Percentiles rank a stretch among this genome's conserved stretches.
These are phyloP conservation scores for Collybia mongolica DNA, from an alignment of 768 basidiomycete genomes.

Conservation along the genomic window DNA sequence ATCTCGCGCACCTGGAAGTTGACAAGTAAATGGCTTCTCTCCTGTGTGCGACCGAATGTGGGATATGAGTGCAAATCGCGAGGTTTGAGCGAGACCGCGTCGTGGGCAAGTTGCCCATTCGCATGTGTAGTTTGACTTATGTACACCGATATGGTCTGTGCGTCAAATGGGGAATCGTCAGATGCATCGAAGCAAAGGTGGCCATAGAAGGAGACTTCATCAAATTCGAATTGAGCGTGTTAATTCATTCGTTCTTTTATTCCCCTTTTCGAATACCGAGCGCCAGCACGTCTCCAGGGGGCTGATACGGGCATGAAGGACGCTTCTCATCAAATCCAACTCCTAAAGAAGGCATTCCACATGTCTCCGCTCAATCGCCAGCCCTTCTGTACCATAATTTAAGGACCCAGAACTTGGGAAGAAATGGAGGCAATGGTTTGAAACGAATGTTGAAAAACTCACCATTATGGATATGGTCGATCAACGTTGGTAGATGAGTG, in stretches of 20 bases:
- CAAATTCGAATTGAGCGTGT: too few relatives aligned
- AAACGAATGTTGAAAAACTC: conserved; percentile 21
- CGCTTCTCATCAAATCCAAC: too few relatives aligned
- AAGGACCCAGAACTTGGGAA: conserved; percentile 1
- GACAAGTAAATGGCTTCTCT: conserved; percentile 89
- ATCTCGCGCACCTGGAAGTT: conserved; percentile 15
- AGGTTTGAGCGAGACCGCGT: conserved; percentile 81
- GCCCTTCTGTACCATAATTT: background rate
- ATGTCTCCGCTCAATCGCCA: background rate
- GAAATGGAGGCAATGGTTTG: too few relatives aligned
- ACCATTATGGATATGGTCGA: conserved; percentile 85
- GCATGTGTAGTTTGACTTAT: conserved; percentile 85
- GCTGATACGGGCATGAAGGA: too few relatives aligned
- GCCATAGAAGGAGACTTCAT: background rate
- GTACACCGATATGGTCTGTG: conserved; percentile 77
- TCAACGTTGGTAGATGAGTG: conserved; percentile 68
- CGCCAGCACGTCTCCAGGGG: conserved; percentile 1
- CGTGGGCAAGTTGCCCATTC: conserved; percentile 86
- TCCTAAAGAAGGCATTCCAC: too few relatives aligned
- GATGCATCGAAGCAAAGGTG: background rate
- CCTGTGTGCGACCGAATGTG: conserved; percentile 93
- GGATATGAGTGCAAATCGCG: conserved; percentile 86
- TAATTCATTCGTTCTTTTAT: too few relatives aligned
- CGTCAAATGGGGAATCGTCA: conserved; percentile 6
- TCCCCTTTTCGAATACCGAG: too few relatives aligned